Conservation (phyloP, 2,329 filamentous ascomycete genomes). For the Pseudopithomyces chartarum region DNA sequence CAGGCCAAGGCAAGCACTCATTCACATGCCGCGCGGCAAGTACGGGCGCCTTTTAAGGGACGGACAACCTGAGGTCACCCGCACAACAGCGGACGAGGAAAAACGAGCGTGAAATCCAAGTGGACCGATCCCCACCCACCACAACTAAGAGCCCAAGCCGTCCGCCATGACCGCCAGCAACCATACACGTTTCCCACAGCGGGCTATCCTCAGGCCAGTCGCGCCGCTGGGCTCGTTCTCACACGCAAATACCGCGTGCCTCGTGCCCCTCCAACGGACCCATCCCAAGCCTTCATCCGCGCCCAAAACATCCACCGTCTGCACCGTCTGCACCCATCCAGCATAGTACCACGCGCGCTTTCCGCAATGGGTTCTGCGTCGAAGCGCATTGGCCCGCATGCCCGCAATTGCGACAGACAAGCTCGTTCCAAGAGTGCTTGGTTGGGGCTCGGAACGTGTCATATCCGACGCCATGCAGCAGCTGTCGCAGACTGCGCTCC, state of each 20-base stretch:
- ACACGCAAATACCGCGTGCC: too few species aligned
- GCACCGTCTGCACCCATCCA: neutral
- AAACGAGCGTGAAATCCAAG: neutral
- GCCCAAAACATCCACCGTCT: constrained; percentile 2
- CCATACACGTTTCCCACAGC: too few species aligned
- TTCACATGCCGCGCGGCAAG: neutral
- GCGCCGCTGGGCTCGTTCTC: too few species aligned
- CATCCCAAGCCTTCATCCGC: neutral
- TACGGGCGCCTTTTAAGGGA: neutral
- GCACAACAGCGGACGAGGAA: neutral
- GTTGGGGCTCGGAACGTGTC: constrained; percentile 36
- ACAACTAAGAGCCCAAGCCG: too few species aligned
- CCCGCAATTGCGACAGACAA: constrained; percentile 23
- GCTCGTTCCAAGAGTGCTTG: constrained; percentile 39
- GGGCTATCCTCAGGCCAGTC: too few species aligned
- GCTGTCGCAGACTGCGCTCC: constrained; percentile 26
- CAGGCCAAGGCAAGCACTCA: neutral
- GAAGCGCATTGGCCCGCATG: constrained; percentile 23
- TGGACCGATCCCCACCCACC: too few species aligned
- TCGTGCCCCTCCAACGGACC: neutral
- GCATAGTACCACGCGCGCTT: constrained; percentile 7
- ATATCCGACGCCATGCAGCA: constrained; percentile 39
- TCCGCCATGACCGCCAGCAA: too few species aligned
- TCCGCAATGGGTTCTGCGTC: constrained; percentile 5
- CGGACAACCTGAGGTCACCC: neutral